A percentile compares a stretch with the other conserved stretches of the same genome.
phyloP scores from a whole-genome alignment of 2,329 filamentous ascomycete species.

The Dothideomycetes sp. region DNA sequence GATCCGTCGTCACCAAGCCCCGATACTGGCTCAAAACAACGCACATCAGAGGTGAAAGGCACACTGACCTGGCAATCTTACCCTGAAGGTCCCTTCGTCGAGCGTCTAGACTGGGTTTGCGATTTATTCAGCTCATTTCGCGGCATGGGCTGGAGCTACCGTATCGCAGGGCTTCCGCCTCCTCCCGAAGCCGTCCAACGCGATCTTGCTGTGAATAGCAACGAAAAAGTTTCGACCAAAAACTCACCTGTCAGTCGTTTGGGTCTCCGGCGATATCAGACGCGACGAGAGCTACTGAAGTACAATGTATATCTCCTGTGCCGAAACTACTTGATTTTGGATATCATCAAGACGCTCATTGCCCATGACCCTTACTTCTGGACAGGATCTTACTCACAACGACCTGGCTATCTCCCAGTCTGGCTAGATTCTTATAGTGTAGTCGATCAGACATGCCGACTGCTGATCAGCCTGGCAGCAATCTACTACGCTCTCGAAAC shows the following conservation, averaged over 20 bases:
- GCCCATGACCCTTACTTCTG: constrained; percentile 72
- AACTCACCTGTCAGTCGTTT: constrained; percentile 15
- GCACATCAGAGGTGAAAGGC: constrained; percentile 15
- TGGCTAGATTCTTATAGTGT: constrained; percentile 22
- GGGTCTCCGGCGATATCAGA: constrained; percentile 26
- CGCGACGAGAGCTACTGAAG: constrained; percentile 22
- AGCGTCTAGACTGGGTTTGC: constrained; percentile 47
- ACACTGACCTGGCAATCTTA: constrained; percentile 44
- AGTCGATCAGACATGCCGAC: constrained; percentile 45
- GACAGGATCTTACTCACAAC: constrained; percentile 26
- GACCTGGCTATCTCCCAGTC: constrained; percentile 36
- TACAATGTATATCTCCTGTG: constrained; percentile 31
- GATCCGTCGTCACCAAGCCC: too few species aligned
- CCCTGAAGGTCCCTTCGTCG: constrained; percentile 32
- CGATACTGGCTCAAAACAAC: constrained; percentile 15
- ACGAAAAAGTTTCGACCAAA: constrained; percentile 7
- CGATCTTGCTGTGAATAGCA: constrained; percentile 22
- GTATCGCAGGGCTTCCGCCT: constrained; percentile 36
- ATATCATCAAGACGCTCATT: constrained; percentile 57
- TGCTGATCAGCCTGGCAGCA: constrained; percentile 42
- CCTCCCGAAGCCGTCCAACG: constrained; percentile 30
- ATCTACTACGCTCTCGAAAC: constrained; percentile 51
- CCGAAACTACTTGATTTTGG: constrained; percentile 54
- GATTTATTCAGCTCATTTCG: constrained; percentile 48
- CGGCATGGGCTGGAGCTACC: constrained; percentile 50